Percentiles rank a stretch among this genome's conserved stretches.
phyloP scores from a whole-genome alignment of 108 stramenopile genomes.

The Pseudonitzschia pungens region DNA sequence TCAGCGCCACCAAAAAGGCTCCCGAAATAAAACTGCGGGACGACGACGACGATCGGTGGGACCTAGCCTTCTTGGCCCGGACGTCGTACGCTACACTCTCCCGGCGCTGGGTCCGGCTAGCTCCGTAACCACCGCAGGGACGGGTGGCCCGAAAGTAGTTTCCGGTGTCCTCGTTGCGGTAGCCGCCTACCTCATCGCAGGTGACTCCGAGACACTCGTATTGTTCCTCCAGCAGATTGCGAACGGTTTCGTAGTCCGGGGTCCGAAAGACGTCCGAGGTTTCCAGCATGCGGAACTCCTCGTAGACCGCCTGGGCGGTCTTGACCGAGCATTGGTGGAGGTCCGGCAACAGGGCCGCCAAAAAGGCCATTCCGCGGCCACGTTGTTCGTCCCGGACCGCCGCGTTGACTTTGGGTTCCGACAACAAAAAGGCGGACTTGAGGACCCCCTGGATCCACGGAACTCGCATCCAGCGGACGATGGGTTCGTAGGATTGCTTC shows the following conservation, averaged over 20 bases:
- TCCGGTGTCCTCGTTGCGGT: slow-evolving; percentile 16
- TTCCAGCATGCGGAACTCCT: slow-evolving; percentile 35
- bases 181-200: slow-evolving; percentile 57
- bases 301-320: slow-evolving; percentile 48
- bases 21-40: background rate
- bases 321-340: slow-evolving; percentile 31
- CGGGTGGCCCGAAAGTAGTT: background rate
- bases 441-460: slow-evolving; percentile 62
- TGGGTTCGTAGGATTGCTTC: slow-evolving; percentile 26
- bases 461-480: slow-evolving; percentile 49
- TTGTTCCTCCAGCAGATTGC: slow-evolving; percentile 49
- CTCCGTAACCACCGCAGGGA: slow-evolving; percentile 1
- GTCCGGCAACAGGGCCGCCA: slow-evolving; percentile 54
- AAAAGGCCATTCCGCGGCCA: slow-evolving; percentile 45
- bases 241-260: slow-evolving; percentile 35
- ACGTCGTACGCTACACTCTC: background rate
- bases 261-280: background rate
- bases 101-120: background rate
- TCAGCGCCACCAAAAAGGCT: background rate
- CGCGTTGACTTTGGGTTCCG: background rate
- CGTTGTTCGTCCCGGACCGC: slow-evolving; percentile 17
- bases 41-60: background rate
- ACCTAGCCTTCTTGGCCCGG: background rate
- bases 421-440: slow-evolving; percentile 35
- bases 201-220: slow-evolving; percentile 47